Conservation (phyloP, 2,329 filamentous ascomycete genomes). For the Hypoxylon sp. region DNA sequence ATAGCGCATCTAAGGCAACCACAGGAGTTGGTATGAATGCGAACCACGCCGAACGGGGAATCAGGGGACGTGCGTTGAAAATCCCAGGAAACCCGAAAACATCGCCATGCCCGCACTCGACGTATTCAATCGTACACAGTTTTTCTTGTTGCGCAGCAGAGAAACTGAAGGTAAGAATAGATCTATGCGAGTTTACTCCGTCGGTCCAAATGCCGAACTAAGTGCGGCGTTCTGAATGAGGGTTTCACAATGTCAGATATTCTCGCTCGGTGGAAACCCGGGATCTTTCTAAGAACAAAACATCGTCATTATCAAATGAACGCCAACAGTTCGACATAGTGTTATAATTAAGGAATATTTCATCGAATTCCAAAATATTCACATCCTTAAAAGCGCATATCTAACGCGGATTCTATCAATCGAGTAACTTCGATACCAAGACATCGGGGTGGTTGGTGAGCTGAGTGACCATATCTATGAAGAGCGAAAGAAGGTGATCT, state of each 20-base stretch:
- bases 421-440: too few species aligned
- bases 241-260: slow-evolving; percentile 2
- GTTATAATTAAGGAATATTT: not conserved
- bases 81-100: slow-evolving; percentile 20
- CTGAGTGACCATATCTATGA: too few species aligned
- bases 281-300: slow-evolving; percentile 17
- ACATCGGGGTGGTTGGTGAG: too few species aligned
- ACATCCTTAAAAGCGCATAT: not conserved
- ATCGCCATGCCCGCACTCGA: slow-evolving; percentile 3
- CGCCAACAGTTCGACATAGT: not conserved
- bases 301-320: not conserved
- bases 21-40: slow-evolving; percentile 13
- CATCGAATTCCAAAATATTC: not conserved
- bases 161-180: not conserved
- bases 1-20: slow-evolving; percentile 8
- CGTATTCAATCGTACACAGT: slow-evolving; percentile 10
- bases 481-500: too few species aligned
- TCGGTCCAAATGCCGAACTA: slow-evolving; percentile 35
- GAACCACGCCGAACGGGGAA: slow-evolving; percentile 18
- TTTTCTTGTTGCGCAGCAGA: slow-evolving; percentile 4
- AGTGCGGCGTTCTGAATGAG: slow-evolving; percentile 19
- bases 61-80: not conserved
- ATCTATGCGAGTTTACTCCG: slow-evolving; percentile 35
- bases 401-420: too few species aligned
- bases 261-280: slow-evolving; percentile 36